phyloP scores from a whole-genome alignment of 2,329 filamentous ascomycete genomes.

The Neoscytalidium dimidiatum region DNA sequence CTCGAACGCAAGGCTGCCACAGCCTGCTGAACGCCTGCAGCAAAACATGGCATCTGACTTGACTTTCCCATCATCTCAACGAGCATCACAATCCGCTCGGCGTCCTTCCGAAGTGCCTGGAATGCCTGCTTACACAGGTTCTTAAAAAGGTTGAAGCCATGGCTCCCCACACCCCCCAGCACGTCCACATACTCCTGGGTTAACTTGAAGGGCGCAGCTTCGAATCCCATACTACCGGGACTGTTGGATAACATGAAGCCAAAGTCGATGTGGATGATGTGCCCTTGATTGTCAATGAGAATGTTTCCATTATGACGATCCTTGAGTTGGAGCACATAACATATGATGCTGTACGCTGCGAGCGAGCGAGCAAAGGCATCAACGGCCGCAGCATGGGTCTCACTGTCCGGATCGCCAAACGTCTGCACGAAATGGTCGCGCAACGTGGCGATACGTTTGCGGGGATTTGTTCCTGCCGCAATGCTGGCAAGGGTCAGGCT shows the following conservation, averaged over 20 bases:
- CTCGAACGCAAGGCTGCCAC: slow-evolving; percentile 70
- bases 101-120: slow-evolving; percentile 75
- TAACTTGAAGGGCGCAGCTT: slow-evolving; percentile 84
- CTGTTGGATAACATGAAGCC: slow-evolving; percentile 90
- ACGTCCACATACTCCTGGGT: slow-evolving; percentile 86
- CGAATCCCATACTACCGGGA: slow-evolving; percentile 80
- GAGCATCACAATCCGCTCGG: slow-evolving; percentile 78
- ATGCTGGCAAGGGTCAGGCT: slow-evolving; percentile 76
- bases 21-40: slow-evolving; percentile 70
- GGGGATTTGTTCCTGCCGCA: slow-evolving; percentile 70
- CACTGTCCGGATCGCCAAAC: slow-evolving; percentile 70
- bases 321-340: slow-evolving; percentile 81
- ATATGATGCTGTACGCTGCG: slow-evolving; percentile 83
- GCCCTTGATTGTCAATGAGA: slow-evolving; percentile 80
- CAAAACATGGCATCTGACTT: slow-evolving; percentile 83
- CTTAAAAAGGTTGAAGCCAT: slow-evolving; percentile 75
- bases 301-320: slow-evolving; percentile 87
- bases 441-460: slow-evolving; percentile 75
- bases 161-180: slow-evolving; percentile 69
- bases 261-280: slow-evolving; percentile 88
- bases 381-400: slow-evolving; percentile 70
- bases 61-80: slow-evolving; percentile 83
- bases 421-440: slow-evolving; percentile 80
- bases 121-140: slow-evolving; percentile 80
- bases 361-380: slow-evolving; percentile 81